Conservation (phyloP, 1,139 yeast species). For the Nakaseomyces nivariensis region DNA sequence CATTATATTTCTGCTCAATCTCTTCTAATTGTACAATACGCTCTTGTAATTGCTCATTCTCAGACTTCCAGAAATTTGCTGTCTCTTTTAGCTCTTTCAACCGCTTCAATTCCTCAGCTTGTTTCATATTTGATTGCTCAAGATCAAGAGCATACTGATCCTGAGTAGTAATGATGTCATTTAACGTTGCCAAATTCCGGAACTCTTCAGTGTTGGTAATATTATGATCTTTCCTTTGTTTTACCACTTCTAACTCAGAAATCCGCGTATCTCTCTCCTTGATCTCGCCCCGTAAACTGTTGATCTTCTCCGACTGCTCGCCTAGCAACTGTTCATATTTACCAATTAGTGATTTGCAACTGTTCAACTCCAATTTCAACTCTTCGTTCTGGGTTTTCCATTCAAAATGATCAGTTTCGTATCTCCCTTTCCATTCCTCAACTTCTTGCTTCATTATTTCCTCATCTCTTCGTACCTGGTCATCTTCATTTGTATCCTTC, state of each 20-base stretch:
- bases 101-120: conserved; percentile 38
- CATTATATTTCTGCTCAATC: conserved; percentile 40
- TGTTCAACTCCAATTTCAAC: conserved; percentile 12
- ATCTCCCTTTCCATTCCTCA: conserved; percentile 14
- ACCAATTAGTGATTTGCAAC: conserved; percentile 13
- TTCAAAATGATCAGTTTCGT: conserved; percentile 10
- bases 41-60: conserved; percentile 35
- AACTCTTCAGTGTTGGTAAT: conserved; percentile 21
- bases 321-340: conserved; percentile 18
- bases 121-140: conserved; percentile 42
- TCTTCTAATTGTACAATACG: conserved; percentile 37
- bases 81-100: conserved; percentile 36
- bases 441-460: conserved; percentile 3
- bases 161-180: conserved; percentile 48
- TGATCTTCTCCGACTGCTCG: conserved; percentile 14
- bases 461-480: background rate
- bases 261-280: conserved; percentile 22
- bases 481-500: conserved; percentile 5
- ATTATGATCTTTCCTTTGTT: conserved; percentile 18
- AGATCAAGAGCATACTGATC: conserved; percentile 46
- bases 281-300: conserved; percentile 13
- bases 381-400: conserved; percentile 13
- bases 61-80: conserved; percentile 44
- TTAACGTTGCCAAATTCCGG: conserved; percentile 30
- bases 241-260: conserved; percentile 17